Base-by-base conservation (phyloP, 345 rosid genomes). In the Viola odorata region DNA sequence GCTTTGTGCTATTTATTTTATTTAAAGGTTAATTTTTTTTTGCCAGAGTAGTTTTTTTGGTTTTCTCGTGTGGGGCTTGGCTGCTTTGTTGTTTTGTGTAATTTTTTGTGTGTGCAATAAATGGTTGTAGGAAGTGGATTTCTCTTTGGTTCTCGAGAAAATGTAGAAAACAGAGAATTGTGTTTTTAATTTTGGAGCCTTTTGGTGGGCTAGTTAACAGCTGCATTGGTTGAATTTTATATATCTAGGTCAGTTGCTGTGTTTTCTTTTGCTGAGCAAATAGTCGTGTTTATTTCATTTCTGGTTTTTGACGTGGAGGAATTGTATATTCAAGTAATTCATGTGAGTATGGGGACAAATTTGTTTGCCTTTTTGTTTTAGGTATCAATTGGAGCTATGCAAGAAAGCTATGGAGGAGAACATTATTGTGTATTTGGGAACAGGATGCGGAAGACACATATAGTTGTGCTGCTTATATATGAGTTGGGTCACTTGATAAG, bases 361-460 rank as follows among this genome's bases (percentile, higher is more conserved):
- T 74, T 45, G 7, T 67, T 60, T 60, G 8, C 52, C 10, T 50
- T 59, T 38, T 14, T 41, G 50, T 60, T 67, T 56, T 47, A 91
- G 98, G 76, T 92, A 92, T 80, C 98, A 92, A 67, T 55, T 91
- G 79, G 96, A 91, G 54, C 68, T 91, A 52, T 92, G 89, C 76
- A 58, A 85, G 81, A 87, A 81, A 75, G 98, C 98, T 14, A 5
- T 74, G 78, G 83, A 84, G 68, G 95, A 84, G 82, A 89, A 91
- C 61, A 66, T 84, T 54, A 85, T 92, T 51, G 96, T 92, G 13
- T 89, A 79, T 72, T 52, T 92, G 73, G 96, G 78, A 68, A 92
- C 98, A 10, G 98, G 98, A 55, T 82, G 87, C 69, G 98, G 65
- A 92, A 92, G 80, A 92, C 98, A 10, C 98, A 89, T 72, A 89